Percentiles rank a stretch among this genome's conserved stretches.
Evolutionary conservation across 2,329 filamentous ascomycete species (phyloP).

Genomic region (Didymella glomerata): DNA sequence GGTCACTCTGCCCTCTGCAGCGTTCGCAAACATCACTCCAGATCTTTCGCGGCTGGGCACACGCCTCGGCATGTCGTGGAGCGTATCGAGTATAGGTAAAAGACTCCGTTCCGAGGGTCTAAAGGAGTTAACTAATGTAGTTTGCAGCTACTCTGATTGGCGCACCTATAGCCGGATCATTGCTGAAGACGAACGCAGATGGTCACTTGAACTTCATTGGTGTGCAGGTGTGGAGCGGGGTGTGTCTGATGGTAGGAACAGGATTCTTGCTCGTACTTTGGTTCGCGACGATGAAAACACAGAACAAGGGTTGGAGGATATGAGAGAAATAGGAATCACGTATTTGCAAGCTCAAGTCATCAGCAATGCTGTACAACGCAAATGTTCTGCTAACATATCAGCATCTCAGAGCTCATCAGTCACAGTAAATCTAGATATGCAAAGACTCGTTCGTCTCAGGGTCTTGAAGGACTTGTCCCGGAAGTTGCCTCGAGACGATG

Average conservation of each 20-base stretch:
- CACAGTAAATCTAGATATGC: neutral
- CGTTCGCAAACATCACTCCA: slow-evolving; percentile 49
- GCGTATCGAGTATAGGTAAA: slow-evolving; percentile 40
- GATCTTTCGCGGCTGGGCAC: slow-evolving; percentile 49
- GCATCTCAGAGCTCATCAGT: neutral
- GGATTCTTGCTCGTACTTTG: slow-evolving; percentile 40
- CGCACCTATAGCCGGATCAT: slow-evolving; percentile 47
- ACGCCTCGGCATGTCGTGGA: slow-evolving; percentile 50
- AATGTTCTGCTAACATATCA: neutral
- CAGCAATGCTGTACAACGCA: neutral
- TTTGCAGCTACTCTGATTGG: slow-evolving; percentile 44
- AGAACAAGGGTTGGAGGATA: slow-evolving; percentile 45
- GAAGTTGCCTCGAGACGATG: neutral
- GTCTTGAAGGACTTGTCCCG: neutral
- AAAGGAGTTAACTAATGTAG: neutral
- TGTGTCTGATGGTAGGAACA: slow-evolving; percentile 45
- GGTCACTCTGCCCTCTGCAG: slow-evolving; percentile 49
- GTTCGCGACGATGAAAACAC: slow-evolving; percentile 32
- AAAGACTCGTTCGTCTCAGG: neutral
- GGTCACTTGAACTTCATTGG: slow-evolving; percentile 42
- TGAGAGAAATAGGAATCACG: slow-evolving; percentile 20
- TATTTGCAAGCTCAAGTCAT: neutral
- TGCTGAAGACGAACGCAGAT: slow-evolving; percentile 36
- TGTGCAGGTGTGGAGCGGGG: slow-evolving; percentile 48
- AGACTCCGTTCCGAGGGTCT: neutral